Base-by-base conservation (phyloP, 345 rosid species). In the Alliaria petiolata region DNA sequence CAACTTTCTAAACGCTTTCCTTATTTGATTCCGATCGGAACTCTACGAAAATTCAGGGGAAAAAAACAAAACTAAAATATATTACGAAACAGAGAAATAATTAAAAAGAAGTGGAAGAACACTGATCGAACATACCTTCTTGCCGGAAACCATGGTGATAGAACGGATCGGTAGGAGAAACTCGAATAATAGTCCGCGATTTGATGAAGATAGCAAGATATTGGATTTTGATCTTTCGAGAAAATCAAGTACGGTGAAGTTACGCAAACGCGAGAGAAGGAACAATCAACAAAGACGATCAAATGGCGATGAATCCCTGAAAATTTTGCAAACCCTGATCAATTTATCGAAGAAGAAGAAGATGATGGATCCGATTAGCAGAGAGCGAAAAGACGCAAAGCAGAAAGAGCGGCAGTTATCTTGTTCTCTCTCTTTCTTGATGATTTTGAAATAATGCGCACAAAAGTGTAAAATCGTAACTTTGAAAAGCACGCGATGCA, bases 1-100 rank as follows among this genome's bases (percentile, higher is more conserved):
- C 62, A 88, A 72, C 69, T 62, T 81, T 60, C 67, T 73, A 66
- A 89, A 83, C 5, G 86, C 87, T 36, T 64, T 61, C 49, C 36
- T 70, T 13, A 80, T 77, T 67, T 51, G 78, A 40, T 46, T 71
- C 36, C 52, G 44, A 50, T 80, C 86, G 40, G 50, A 62, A 59
- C 56, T 72, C 97, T 91, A 75, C n/a, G 69, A 15, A 62, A 80
- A 28, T 6, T 1, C 28, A 17, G 17, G 25, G 25, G 25, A 22
- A 43, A 14, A n/a, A 39, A 47, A 52, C 4, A 28, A 28, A 28
- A 28, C 0, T 52, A 6, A 4, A 16, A 31, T 7, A 43, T 34
- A 3, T 11, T 56, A 40, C 7, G 19, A 56, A 47, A 47, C 44
- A 39, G 42, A 66, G 31, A 49, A 8, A 64, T 16, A 14, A 34